Evolutionary conservation across 2,329 filamentous ascomycete genomes (phyloP), one percentile per base, ranked within the genome.

Genomic region (Penicillium sp.): DNA sequence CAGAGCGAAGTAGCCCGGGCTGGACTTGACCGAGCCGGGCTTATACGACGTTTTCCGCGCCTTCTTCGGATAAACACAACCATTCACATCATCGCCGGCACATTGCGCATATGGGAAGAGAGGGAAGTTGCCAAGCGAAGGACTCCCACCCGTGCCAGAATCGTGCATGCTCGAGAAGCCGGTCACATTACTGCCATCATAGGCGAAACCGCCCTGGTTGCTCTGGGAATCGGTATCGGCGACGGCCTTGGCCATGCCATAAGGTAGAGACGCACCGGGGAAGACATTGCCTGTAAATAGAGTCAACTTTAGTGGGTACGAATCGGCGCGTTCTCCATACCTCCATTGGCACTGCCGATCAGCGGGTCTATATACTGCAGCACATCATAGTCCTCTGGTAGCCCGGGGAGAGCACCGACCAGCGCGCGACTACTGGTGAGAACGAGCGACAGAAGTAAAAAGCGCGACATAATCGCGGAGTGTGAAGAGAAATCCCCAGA

Each of bases 41-140:
- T 71, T 61, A 45, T 81, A 81, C 2, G 58, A 44, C 38, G 69
- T 59, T 63, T 74, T 52, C 63, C 80, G 74, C 27, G 73, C 66
- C 40, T 65, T 71, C 59, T 82, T 81, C 5, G 78, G 77, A 52
- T 80, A 87, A 2, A 68, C 69, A 62, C 84, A 87, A 11, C 72
- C 73, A 62, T 87, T 72, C 47, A 87, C 68, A 23, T 81, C 75
- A 50, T 85, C 79, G 29, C 70, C 73, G 0, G 73, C 69, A 55
- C 85, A 89, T 28, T 74, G 72, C 8, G 75, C 68, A 56, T 86
- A 83, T 0, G 85, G 77, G 55, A 89, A 88, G 1, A 88, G 69
- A 1, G 85, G 81, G 44, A 88, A 88, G 59, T 87, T 87, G 5
- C 85, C 85, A 1, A 89, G 70, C 4, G 82, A 86, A 0, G 84